A percentile compares a stretch with the other conserved stretches of the same genome.
These are phyloP conservation scores for Monocercomonoides exilis DNA, from an alignment of 78 protist genomes.

Conservation along the genomic window DNA sequence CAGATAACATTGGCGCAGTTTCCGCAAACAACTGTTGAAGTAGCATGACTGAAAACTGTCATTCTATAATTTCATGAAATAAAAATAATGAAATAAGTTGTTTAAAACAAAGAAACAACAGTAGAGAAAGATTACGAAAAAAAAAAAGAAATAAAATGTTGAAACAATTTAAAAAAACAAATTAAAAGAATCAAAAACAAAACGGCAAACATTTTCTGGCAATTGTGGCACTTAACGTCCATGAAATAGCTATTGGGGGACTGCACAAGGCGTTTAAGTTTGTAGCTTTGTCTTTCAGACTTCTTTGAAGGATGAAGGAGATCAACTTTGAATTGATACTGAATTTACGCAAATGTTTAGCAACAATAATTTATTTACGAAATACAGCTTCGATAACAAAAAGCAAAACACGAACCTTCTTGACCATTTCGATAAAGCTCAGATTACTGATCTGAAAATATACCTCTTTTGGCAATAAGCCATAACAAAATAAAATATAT, in stretches of 20 bases:
- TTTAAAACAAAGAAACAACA: too few relatives aligned
- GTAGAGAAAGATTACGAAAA: conserved; percentile 4
- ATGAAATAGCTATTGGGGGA: conserved; percentile 93
- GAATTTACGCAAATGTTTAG: too few relatives aligned
- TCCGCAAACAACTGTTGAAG: conserved; percentile 87
- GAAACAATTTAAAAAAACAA: neutral
- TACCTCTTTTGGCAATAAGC: too few relatives aligned
- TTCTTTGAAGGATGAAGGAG: conserved; percentile 79
- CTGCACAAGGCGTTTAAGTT: conserved; percentile 93
- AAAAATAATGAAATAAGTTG: too few relatives aligned
- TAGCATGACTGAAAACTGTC: conserved; percentile 74
- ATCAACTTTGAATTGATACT: conserved; percentile 42
- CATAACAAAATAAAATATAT: too few relatives aligned
- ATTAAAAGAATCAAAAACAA: too few relatives aligned
- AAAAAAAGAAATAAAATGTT: neutral
- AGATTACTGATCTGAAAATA: too few relatives aligned
- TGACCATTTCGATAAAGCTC: too few relatives aligned
- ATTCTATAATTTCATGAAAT: conserved; percentile 29
- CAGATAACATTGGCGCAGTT: conserved; percentile 83
- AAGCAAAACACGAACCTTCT: too few relatives aligned
- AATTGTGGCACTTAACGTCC: conserved; percentile 95
- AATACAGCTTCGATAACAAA: too few relatives aligned
- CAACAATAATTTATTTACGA: too few relatives aligned
- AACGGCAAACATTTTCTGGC: conserved; percentile 39
- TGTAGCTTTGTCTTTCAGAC: conserved; percentile 77